Conservation (phyloP, 2,329 filamentous ascomycete genomes). For the Thelonectria rubi region DNA sequence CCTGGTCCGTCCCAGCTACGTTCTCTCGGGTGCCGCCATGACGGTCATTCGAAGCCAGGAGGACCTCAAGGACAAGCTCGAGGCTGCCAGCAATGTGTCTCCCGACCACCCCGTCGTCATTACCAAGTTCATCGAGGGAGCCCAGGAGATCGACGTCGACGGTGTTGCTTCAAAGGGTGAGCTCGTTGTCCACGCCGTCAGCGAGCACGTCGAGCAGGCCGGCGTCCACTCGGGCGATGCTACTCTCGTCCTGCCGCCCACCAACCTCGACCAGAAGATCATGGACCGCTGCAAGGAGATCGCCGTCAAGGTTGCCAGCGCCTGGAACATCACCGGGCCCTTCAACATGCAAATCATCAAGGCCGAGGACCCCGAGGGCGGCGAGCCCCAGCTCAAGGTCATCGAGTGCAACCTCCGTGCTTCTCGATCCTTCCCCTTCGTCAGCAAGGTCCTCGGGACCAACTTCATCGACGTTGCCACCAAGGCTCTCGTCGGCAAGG, state of each 20-base stretch:
- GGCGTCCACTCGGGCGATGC: constrained; percentile 98
- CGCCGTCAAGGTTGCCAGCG: constrained; percentile 93
- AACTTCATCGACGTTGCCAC: constrained; percentile 98
- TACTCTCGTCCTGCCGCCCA: constrained; percentile 90
- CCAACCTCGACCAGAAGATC: constrained; percentile 76
- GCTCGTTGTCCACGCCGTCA: constrained; percentile 89
- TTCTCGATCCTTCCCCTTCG: constrained; percentile 97
- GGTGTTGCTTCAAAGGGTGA: constrained; percentile 88
- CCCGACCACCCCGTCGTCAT: constrained; percentile 98
- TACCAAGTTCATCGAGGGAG: constrained; percentile 97
- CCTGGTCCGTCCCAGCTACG: constrained; percentile 92
- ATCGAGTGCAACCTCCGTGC: constrained; percentile 98
- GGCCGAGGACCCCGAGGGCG: constrained; percentile 78
- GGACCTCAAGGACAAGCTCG: constrained; percentile 94
- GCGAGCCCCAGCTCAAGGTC: constrained; percentile 84
- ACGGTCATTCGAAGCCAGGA: constrained; percentile 89
- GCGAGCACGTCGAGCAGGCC: constrained; percentile 95
- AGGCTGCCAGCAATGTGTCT: constrained; percentile 88
- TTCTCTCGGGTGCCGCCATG: constrained; percentile 98
- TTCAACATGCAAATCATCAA: constrained; percentile 99
- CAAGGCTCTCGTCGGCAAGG: constrained; percentile 85
- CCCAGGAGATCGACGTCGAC: constrained; percentile 95
- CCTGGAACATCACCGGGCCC: constrained; percentile 95
- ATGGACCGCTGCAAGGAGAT: constrained; percentile 95
- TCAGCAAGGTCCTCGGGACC: constrained; percentile 93